Evolutionary conservation across 768 basidiomycete genomes (phyloP), one percentile per base, ranked within the genome.

Genomic region (Tylopilus intermedius): DNA sequence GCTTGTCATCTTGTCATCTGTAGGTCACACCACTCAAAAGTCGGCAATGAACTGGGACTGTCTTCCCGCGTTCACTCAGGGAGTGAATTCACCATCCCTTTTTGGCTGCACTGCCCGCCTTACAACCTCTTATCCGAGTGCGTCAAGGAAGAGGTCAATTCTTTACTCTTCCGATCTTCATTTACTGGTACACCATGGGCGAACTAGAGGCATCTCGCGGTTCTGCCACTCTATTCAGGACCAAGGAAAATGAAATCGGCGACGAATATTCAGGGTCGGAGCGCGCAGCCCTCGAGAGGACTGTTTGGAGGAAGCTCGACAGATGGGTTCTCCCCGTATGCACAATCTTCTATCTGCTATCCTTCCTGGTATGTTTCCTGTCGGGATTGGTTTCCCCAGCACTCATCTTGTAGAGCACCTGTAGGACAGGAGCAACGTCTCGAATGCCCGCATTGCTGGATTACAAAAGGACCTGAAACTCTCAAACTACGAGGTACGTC

Each of bases 371-470:
- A 50, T 56, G 80, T 45, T 21, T 51, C 35, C 10, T 11, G 10
- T n/a, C 14, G 37, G 8, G 32, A 14, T 26, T 30, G 21, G 2
- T 7, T 45, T 1, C 27, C 10, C 18, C 32, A 45, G 18, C 10
- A 1, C 44, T 45, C 40, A 54, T 13, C 18, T 29, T 45, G 9
- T 15, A 11, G 24, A 21, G 9, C 24, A 22, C 13, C 11, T 33
- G 24, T 55, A 68, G 80, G 49, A 78, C 47, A 59, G 63, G 21
- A 69, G 59, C 42, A 82, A 83, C 58, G 69, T 83, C 37, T 76
- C 75, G 27, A 84, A 83, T 55, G 83, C 82, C 39, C 74, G 77
- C n/a, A 74, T 83, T 6, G 83, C 82, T 9, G 83, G 83, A 10
- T 61, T 85, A 54, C 80, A 82, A 60, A 75, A 69, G n/a, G 74